Base-by-base conservation (phyloP, 345 rosid genomes). In the Geranium brycei region DNA sequence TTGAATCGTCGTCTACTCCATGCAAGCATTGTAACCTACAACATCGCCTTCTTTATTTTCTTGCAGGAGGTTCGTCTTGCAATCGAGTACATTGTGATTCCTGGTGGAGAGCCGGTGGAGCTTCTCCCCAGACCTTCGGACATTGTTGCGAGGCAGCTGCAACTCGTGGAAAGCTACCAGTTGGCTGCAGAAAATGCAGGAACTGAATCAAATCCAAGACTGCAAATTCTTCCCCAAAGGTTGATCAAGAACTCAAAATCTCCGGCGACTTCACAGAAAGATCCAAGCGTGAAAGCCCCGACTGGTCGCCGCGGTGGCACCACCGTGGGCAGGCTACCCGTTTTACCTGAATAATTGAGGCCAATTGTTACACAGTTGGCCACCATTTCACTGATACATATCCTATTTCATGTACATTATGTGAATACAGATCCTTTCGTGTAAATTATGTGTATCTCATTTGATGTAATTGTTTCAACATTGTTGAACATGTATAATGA, bases 41-140 rank as follows among this genome's bases (percentile, higher is more conserved):
- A 31, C 59, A 30, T 11, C 31, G 19, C 32, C 31, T 11, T 66
- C 41, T 61, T 61, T 68, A 40, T 59, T 68, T 71, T 73, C 15
- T 17, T 0, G 19, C 62, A 91, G 98, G 98, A 91, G 78, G 96
- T 87, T 30, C 85, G 92, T 58, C 87, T 89, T 64, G 96, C 96
- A 19, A 91, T 91, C 0, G 92, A 91, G 80, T 91, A 87, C 64
- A 91, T 91, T 19, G 96, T 91, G 56, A 91, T 91, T 71, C 98
- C 96, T 0, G 96, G 95, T 40, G 95, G 95, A 71, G 98, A 89
- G 75, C 87, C 95, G 0, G 98, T 89, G 70, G 98, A 91, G 80
- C 98, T 91, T 72, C 98, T 91, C 61, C 98, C 96, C 0, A 79
- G 95, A 69, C 70, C 91, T 53, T 87, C 93, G 1, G 91, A 89